Evolutionary conservation across 441 rosid genomes (phyloP).

Genomic region (Syzygium syzygioides): DNA sequence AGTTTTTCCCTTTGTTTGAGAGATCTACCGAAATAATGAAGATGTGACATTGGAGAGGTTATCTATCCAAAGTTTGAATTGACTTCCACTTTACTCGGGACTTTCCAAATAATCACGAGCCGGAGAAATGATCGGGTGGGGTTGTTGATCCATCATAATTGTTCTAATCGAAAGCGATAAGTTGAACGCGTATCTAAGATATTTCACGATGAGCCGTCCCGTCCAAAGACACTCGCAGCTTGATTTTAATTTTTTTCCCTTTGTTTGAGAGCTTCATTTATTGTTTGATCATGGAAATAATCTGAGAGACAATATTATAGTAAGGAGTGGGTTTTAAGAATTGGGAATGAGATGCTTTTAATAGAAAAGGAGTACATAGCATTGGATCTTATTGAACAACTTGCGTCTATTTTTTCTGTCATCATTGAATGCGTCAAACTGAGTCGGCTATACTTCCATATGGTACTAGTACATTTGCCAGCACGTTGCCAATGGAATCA

Average conservation of each 20-base stretch:
- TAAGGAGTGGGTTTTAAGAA: background rate
- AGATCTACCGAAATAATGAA: background rate
- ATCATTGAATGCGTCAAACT: background rate
- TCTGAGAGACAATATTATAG: background rate
- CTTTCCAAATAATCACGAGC: background rate
- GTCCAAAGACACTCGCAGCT: background rate
- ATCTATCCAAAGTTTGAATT: background rate
- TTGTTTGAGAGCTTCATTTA: background rate
- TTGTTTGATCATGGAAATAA: background rate
- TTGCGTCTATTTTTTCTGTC: background rate
- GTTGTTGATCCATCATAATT: background rate
- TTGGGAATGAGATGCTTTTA: background rate
- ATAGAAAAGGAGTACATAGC: background rate
- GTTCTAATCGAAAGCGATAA: background rate
- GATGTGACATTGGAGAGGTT: background rate
- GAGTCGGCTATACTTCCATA: background rate
- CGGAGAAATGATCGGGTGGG: background rate
- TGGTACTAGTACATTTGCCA: background rate
- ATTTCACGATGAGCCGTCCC: accelerated
- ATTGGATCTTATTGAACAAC: accelerated
- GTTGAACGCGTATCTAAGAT: background rate
- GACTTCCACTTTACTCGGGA: background rate
- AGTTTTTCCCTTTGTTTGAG: background rate
- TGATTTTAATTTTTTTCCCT: background rate
- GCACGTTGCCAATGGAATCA: background rate